Conservation (phyloP, 1,284 basidiomycete species). For the Wallemia hederae region DNA sequence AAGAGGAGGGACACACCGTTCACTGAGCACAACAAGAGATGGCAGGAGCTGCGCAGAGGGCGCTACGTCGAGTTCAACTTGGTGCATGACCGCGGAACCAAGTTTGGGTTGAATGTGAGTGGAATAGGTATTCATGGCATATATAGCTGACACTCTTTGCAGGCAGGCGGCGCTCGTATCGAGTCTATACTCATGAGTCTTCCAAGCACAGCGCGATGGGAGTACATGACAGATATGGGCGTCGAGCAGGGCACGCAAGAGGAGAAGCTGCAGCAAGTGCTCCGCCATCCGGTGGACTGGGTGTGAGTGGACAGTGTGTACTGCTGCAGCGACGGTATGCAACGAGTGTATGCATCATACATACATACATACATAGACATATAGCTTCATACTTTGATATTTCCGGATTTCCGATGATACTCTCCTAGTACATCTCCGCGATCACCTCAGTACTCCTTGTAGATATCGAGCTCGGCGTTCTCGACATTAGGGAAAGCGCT, state of each 20-base stretch:
- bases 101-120: constrained; percentile 11
- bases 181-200: constrained; percentile 82
- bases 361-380: not conserved
- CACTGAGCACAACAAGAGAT: constrained; percentile 36
- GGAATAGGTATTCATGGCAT: constrained; percentile 19
- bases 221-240: constrained; percentile 63
- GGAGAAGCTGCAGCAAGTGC: constrained; percentile 32
- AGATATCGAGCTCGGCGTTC: not conserved
- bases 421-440: too few relatives aligned
- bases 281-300: constrained; percentile 45
- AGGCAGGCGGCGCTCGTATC: constrained; percentile 64
- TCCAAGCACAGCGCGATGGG: constrained; percentile 72
- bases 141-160: constrained; percentile 44
- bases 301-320: constrained; percentile 10
- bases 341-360: not conserved
- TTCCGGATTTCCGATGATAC: too few relatives aligned
- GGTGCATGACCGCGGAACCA: constrained; percentile 37
- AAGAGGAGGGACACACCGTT: constrained; percentile 25
- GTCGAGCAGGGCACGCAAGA: constrained; percentile 36
- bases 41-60: constrained; percentile 68
- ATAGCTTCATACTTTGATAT: too few relatives aligned
- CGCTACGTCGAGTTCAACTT: constrained; percentile 87
- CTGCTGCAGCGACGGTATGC: too few relatives aligned
- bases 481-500: not conserved
- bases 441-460: not conserved